These are phyloP conservation scores for Phallus indusiatus DNA, from an alignment of 768 basidiomycete genomes.

Conservation along the genomic window DNA sequence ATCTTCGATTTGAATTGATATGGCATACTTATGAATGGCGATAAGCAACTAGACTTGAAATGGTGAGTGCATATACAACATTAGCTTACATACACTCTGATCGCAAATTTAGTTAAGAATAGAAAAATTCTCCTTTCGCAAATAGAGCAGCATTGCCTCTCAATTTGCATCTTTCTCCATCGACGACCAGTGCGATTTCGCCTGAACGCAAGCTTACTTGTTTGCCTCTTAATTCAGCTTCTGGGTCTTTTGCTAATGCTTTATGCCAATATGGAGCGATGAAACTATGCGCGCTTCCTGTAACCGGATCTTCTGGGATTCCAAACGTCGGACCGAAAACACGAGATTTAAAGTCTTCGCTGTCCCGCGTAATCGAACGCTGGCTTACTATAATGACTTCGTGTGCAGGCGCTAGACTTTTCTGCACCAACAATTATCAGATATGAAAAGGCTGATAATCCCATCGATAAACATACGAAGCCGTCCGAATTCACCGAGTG, in stretches of 20 bases:
- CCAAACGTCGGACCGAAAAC: conserved; percentile 20
- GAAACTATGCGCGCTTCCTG: conserved; percentile 21
- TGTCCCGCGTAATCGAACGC: background rate
- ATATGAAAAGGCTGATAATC: background rate
- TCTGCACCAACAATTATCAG: background rate
- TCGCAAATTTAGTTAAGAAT: no score
- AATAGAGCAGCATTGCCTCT: conserved; percentile 28
- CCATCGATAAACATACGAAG: background rate
- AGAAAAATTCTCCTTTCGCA: conserved; percentile 24
- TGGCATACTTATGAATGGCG: no score
- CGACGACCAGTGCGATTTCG: conserved; percentile 30
- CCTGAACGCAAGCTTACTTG: conserved; percentile 47
- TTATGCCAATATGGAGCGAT: conserved; percentile 21
- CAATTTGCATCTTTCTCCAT: conserved; percentile 26
- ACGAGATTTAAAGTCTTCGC: conserved; percentile 19
- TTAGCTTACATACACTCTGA: no score
- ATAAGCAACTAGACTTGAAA: no score
- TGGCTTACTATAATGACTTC: conserved; percentile 15
- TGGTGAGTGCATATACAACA: no score
- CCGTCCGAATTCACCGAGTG: conserved; percentile 8
- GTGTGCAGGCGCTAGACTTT: background rate
- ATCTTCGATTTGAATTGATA: no score
- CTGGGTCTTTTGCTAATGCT: conserved; percentile 19
- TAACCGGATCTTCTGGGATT: conserved; percentile 23
- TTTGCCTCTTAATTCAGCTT: conserved; percentile 28